Evolutionary conservation across 1,284 basidiomycete species (phyloP), one percentile per base, ranked within the genome.

Genomic region (Heterobasidion irregulare): DNA sequence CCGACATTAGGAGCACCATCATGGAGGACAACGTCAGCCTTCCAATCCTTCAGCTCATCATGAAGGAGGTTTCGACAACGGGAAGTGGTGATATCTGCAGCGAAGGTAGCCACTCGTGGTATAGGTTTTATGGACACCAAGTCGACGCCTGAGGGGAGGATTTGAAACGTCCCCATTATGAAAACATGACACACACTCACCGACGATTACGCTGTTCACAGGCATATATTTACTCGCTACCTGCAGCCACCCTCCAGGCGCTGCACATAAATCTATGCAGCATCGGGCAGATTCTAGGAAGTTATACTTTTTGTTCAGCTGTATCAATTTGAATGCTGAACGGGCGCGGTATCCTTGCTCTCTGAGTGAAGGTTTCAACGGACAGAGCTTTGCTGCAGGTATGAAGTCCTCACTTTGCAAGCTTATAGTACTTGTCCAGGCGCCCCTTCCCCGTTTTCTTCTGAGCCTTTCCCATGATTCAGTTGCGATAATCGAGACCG

Each of bases 1-100:
- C 97, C 97, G 70, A 99, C 97, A 70, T 99, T 99, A 46, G 97
- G 97, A 46, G 97, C 97, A 78, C 97, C 97, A 72, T 99, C 97
- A 72, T 99, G 97, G 55, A 99, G 82, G n/a, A 99, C 95, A 55
- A 99, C 84, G 69, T 99, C 97, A n/a, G 97, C 97, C 72, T 95
- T 97, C 96, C 97, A 99, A 70, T 98, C 95, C 71, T 99, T 98
- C 60, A 99, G 75, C 71, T 98, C 93, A 44, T 76, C 76, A 51
- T 92, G 85, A 54, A 99, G 84, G 60, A 89, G 82, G 66, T 91
- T 86, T 56, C 97, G 85, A 72, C 97, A 99, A 58, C 89, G 83
- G 9, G 86, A 75, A 4, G 94, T 98, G 19, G 97, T 99, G 66
- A 99, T 99, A 67, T 99, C 97, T 58, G 94, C 80, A 43, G 92